A percentile compares a stretch with the other conserved stretches of the same genome.
phyloP scores from a whole-genome alignment of 2,329 filamentous ascomycete species.

The Coniochaeta sp. region DNA sequence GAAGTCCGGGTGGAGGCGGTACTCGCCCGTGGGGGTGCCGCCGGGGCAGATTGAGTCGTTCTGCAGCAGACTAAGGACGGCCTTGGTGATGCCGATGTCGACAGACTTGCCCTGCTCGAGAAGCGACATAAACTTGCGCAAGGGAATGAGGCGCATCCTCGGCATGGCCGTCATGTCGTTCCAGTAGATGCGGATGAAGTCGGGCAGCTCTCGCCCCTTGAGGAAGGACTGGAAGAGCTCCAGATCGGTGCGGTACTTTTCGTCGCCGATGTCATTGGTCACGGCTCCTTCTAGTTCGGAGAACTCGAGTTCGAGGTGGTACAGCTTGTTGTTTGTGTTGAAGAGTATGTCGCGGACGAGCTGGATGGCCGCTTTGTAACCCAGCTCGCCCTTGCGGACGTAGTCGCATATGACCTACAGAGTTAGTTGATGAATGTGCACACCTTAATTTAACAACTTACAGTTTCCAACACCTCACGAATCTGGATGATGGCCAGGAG shows the following conservation, averaged over 20 bases:
- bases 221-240: slow-evolving; percentile 46
- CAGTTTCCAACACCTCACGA: slow-evolving; percentile 60
- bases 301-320: slow-evolving; percentile 49
- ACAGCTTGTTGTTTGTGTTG: slow-evolving; percentile 69
- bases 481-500: slow-evolving; percentile 67
- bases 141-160: slow-evolving; percentile 61
- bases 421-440: not conserved
- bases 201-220: slow-evolving; percentile 39
- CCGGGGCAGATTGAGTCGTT: slow-evolving; percentile 52
- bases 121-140: slow-evolving; percentile 44
- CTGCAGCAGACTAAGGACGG: slow-evolving; percentile 59
- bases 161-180: slow-evolving; percentile 68
- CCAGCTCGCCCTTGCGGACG: slow-evolving; percentile 56
- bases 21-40: slow-evolving; percentile 54
- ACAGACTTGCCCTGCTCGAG: slow-evolving; percentile 36
- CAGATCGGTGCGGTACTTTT: slow-evolving; percentile 19
- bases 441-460: slow-evolving; percentile 24
- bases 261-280: slow-evolving; percentile 9
- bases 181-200: slow-evolving; percentile 71
- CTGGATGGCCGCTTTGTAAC: slow-evolving; percentile 52
- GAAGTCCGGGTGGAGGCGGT: slow-evolving; percentile 60
- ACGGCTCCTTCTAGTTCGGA: slow-evolving; percentile 20
- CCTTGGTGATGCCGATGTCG: slow-evolving; percentile 55
- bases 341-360: slow-evolving; percentile 66
- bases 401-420: slow-evolving; percentile 58